These are phyloP conservation scores for Colletotrichum brevisporum DNA, from an alignment of 2,329 filamentous ascomycete genomes.

Conservation along the genomic window DNA sequence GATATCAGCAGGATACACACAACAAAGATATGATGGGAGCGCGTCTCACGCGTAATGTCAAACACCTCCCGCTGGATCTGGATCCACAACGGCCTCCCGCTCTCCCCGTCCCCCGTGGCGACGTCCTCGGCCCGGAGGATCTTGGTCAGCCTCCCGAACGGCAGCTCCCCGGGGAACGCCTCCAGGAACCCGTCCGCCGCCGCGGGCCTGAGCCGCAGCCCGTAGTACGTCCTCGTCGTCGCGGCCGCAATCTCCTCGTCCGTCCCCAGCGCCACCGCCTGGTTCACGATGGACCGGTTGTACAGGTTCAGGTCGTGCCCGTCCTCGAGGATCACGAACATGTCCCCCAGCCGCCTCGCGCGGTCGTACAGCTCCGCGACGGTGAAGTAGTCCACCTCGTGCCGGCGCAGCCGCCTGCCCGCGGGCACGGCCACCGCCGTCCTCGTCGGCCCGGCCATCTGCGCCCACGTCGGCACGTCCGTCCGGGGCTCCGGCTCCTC, in stretches of 20 bases:
- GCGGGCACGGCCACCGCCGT: neutral
- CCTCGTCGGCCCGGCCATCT: neutral
- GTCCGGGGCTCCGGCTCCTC: neutral
- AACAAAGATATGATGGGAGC: no score
- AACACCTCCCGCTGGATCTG: conserved; percentile 17
- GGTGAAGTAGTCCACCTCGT: conserved; percentile 20
- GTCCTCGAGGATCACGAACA: conserved; percentile 14
- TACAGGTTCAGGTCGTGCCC: conserved; percentile 24
- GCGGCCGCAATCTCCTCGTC: neutral
- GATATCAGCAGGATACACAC: no score
- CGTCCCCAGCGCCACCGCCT: neutral
- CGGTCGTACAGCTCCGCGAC: conserved; percentile 29
- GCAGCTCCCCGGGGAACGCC: neutral
- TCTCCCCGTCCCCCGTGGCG: conserved; percentile 15
- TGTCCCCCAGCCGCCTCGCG: neutral
- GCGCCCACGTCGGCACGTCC: neutral
- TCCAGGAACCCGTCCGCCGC: neutral
- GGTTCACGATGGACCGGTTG: neutral
- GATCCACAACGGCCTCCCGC: conserved; percentile 24
- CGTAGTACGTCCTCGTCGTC: conserved; percentile 10
- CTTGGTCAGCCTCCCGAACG: conserved; percentile 17
- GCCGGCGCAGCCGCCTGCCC: neutral
- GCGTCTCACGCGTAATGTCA: conserved; percentile 34
- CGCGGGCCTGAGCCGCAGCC: neutral
- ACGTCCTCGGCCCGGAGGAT: conserved; percentile 23